Base-by-base conservation (phyloP, 495 filamentous ascomycete species). In the Aspergillus kassunensis region DNA sequence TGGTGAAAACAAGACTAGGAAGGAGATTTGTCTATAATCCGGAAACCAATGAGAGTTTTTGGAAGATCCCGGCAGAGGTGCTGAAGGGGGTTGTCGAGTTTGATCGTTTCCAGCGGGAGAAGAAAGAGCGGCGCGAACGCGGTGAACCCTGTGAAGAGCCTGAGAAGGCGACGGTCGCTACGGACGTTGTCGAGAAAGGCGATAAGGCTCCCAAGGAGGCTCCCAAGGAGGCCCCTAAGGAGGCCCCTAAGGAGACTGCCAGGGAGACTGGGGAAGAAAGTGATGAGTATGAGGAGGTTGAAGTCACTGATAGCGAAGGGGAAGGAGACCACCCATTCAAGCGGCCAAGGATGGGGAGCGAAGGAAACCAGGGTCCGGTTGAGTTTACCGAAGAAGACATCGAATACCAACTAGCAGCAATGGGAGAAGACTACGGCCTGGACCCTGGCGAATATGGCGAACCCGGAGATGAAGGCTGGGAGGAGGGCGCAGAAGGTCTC, bases 351-450 rank as follows among this genome's bases (percentile, higher is more conserved):
- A 88, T 80, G 12, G 82, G 85, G 53, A 80, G 81, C 1, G 71
- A 68, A 34, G 44, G 57, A 5, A 72, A 72, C 15, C 74, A 83
- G 34, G 69, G 77, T 20, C 85, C 88, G 0, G 63, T 95, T 34
- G 93, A 98, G 57, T 97, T 97, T 61, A 88, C 89, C 21, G 93
- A 97, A 63, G 91, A 92, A 36, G 95, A 98, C 63, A 92, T 98
- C 53, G 91, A 88, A 27, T 92, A 87, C 57, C 93, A 98, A 63
- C 76, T 98, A 8, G 87, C 86, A 12, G 83, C 84, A 9, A 95
- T 97, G 90, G 87, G 84, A 36, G 79, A 89, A 55, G 82, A 89
- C 9, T 89, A 92, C 56, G 87, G 80, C 1, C 71, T 84, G 11
- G 82, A 85, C 37, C 79, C 78, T n/a, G 82, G 75, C 12, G 88